Conservation (phyloP, 108 stramenopile genomes). For the Fistulifera pelliculosa region DNA sequence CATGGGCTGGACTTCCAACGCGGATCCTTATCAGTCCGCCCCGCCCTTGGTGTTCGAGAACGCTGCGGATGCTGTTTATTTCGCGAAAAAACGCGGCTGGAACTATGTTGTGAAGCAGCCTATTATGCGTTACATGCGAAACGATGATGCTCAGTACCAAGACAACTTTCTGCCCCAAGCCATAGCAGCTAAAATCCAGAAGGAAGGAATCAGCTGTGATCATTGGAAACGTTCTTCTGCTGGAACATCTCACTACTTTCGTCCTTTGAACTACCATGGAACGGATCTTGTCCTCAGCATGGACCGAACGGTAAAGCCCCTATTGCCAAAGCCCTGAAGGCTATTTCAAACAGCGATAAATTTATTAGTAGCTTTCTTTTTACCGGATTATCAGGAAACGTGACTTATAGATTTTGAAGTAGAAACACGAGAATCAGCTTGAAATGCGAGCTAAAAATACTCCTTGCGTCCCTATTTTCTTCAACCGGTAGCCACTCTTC, state of each 20-base stretch:
- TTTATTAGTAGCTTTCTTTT: not conserved
- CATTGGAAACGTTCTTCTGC: conserved; percentile 62
- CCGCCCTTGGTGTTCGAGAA: conserved; percentile 72
- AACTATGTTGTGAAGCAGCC: conserved; percentile 71
- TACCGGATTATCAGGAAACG: too few species aligned
- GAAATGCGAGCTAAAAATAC: too few species aligned
- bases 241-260: conserved; percentile 75
- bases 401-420: too few species aligned
- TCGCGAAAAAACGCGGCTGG: conserved; percentile 93
- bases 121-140: conserved; percentile 46
- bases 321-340: conserved; percentile 42
- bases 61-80: conserved; percentile 83
- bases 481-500: too few species aligned
- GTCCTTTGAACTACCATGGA: conserved; percentile 84
- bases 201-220: conserved; percentile 55
- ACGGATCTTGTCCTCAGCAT: conserved; percentile 71
- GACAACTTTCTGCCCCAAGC: conserved; percentile 82
- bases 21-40: conserved; percentile 85
- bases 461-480: too few species aligned
- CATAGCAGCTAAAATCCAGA: conserved; percentile 49
- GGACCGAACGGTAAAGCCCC: conserved; percentile 56
- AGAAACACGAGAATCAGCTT: too few species aligned
- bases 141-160: conserved; percentile 73
- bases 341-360: conserved; percentile 75
- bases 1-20: conserved; percentile 92